Evolutionary conservation across 2,329 filamentous ascomycete species (phyloP).

Genomic region (Pseudovirgaria hyperparasitica): DNA sequence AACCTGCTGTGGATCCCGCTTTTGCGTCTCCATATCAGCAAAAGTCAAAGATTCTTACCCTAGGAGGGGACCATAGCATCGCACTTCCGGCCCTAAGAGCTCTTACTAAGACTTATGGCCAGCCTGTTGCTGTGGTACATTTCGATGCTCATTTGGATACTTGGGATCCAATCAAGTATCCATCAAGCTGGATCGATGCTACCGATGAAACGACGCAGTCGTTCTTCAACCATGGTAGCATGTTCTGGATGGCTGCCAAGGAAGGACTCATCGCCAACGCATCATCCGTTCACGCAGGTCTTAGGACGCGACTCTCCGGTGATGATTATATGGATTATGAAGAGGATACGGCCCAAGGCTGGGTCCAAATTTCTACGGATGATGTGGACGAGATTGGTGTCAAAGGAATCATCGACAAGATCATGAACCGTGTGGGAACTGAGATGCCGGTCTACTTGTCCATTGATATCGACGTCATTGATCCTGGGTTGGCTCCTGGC

Average conservation of each 20-base stretch:
- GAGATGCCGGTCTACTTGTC: constrained; percentile 70
- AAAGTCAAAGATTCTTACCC: constrained; percentile 33
- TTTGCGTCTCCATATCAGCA: constrained; percentile 29
- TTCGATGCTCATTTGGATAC: constrained; percentile 62
- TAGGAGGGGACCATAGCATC: constrained; percentile 39
- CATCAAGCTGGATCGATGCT: constrained; percentile 53
- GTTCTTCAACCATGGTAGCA: constrained; percentile 76
- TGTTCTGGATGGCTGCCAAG: constrained; percentile 79
- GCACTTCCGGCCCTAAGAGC: constrained; percentile 38
- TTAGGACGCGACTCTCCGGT: constrained; percentile 60
- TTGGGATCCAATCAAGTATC: constrained; percentile 73
- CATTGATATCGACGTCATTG: constrained; percentile 71
- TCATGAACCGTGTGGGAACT: constrained; percentile 59
- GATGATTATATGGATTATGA: constrained; percentile 58
- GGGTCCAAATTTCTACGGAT: constrained; percentile 67
- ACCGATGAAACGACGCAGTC: constrained; percentile 46
- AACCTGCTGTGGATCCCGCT: constrained; percentile 21
- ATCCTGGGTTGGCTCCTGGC: constrained; percentile 60
- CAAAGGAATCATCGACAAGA: constrained; percentile 54
- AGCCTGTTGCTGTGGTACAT: constrained; percentile 35
- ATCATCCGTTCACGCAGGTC: constrained; percentile 67
- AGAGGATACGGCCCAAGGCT: constrained; percentile 60
- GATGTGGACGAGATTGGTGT: constrained; percentile 77
- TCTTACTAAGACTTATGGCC: constrained; percentile 31
- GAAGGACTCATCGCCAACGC: constrained; percentile 68